Base-by-base conservation (phyloP, 2,329 filamentous ascomycete genomes). In the Hypoxylon sp. region DNA sequence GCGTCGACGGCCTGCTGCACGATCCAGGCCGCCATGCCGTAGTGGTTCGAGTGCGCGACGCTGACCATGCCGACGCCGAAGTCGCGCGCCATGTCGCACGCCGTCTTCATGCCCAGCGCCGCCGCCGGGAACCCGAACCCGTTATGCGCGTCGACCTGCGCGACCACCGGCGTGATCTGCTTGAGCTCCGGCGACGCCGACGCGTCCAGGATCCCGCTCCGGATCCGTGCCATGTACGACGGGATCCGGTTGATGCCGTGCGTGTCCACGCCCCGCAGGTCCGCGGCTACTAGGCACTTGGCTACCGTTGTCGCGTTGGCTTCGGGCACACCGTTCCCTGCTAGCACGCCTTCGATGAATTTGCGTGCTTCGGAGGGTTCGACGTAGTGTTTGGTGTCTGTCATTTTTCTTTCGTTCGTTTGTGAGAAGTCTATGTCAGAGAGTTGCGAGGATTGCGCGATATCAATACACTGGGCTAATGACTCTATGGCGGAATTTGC, bases 1-100 rank as follows among this genome's bases (percentile, higher is more conserved):
- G 81, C 84, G 50, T 93, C 87, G 9, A 92, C 70, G 0, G 89
- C 90, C 69, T 91, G 85, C 67, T 90, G 86, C 7, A 91, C 88
- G 0, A 91, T 67, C 87, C 89, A 93, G 0, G 90, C 89, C 3
- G 81, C 81, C 89, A 94, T 94, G 44, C 90, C 90, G 63, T 89
- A 92, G 69, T 93, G 89, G 63, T 93, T 93, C 29, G 85, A 89
- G 70, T 88, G 86, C 69, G 86, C 88, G 64, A 93, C 77, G 50
- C 81, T 83, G 0, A 87, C 87, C 80, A 94, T 85, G 17, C 89
- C 90, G 56, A 93, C 89, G 8, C 89, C 89, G 62, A 78, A 84
- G 1, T 72, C 67, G 16, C 75, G 71, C 0, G 89, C 89, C 71
- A 88, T 85, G 7, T 81, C 76, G 34, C 91, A 83, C 0, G 89